These are phyloP conservation scores for Primulina huaijiensis DNA, from an alignment of 257 asterid species.

Conservation along the genomic window DNA sequence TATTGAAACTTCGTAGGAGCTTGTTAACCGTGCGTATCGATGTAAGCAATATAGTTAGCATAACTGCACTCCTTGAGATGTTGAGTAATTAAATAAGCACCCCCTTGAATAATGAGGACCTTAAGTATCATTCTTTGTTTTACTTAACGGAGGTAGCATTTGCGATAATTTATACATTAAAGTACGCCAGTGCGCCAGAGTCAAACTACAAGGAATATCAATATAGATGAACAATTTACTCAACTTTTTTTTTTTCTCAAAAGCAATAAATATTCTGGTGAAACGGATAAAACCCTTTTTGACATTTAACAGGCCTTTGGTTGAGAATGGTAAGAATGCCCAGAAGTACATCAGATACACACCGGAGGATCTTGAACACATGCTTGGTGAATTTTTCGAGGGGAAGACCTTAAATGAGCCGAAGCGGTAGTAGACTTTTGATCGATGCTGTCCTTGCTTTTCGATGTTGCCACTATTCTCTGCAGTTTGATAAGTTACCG, in stretches of 20 bases:
- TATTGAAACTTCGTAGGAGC: neutral
- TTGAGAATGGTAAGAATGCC: slow-evolving; percentile 85
- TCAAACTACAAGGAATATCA: neutral
- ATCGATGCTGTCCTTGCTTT: neutral
- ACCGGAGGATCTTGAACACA: slow-evolving; percentile 95
- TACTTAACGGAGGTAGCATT: neutral
- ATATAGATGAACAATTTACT: neutral
- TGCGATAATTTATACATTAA: neutral
- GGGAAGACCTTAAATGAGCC: slow-evolving; percentile 86
- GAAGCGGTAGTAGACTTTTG: slow-evolving; percentile 57
- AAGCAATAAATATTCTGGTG: neutral
- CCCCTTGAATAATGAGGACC: neutral
- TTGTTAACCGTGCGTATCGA: neutral
- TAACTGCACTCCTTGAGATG: neutral
- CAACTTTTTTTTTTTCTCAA: neutral
- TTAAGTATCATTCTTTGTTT: neutral
- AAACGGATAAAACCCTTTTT: slow-evolving; percentile 1
- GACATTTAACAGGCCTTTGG: slow-evolving; percentile 66
- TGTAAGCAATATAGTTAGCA: neutral
- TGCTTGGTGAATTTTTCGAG: slow-evolving; percentile 99
- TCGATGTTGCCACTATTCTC: neutral
- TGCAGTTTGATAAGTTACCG: neutral
- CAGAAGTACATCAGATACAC: slow-evolving; percentile 95
- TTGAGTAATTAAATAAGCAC: neutral
- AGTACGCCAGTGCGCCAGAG: neutral